A percentile compares a stretch with the other conserved stretches of the same genome.
These are phyloP conservation scores for Antrodiella citrinella DNA, from an alignment of 768 basidiomycete genomes.

Conservation along the genomic window DNA sequence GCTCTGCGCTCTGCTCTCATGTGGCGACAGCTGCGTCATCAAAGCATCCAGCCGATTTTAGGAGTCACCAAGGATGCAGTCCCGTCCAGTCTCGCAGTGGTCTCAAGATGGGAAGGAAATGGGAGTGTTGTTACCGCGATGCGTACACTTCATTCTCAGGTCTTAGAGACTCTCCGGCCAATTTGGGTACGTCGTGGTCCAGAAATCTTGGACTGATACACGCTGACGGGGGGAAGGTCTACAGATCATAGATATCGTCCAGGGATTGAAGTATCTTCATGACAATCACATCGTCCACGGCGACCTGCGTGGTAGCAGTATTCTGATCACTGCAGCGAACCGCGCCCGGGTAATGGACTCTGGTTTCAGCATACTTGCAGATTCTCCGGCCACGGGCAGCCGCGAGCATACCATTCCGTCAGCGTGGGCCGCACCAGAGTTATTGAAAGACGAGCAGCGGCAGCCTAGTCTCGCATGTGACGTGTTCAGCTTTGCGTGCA, in stretches of 20 bases:
- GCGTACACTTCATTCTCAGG: neutral
- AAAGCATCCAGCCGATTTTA: slow-evolving; percentile 2
- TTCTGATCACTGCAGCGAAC: neutral
- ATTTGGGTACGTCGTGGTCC: neutral
- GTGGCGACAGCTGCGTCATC: slow-evolving; percentile 4
- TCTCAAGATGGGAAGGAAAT: neutral
- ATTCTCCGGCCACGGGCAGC: neutral
- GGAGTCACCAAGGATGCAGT: neutral
- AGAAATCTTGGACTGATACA: no score
- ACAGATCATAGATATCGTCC: neutral
- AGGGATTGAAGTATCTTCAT: neutral
- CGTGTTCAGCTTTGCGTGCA: neutral
- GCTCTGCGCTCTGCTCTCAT: no score
- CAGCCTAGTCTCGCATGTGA: neutral
- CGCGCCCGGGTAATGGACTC: neutral
- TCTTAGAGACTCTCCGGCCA: neutral
- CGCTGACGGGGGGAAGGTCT: no score
- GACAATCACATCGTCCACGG: neutral
- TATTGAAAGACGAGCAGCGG: neutral
- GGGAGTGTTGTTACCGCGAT: neutral
- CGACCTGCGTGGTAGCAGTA: neutral
- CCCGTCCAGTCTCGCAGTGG: neutral
- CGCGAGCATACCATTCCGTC: neutral
- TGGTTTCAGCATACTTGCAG: neutral
- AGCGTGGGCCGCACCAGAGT: neutral